A percentile compares a stretch with the other conserved stretches of the same genome.
phyloP scores from a whole-genome alignment of 148 eudicot species.

The Polygonum aviculare region DNA sequence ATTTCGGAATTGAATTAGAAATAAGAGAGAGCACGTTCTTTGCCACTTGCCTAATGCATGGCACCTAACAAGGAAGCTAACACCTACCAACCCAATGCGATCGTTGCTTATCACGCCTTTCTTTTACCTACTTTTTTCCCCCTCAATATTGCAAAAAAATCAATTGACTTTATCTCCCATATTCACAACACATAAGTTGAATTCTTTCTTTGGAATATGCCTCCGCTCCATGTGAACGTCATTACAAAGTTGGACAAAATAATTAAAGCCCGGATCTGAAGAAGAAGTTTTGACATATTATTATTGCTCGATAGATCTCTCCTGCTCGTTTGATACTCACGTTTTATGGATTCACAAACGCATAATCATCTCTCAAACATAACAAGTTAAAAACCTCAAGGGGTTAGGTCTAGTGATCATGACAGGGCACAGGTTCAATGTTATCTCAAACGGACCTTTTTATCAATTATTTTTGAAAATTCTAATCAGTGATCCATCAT shows the following conservation, averaged over 20 bases:
- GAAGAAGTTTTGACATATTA: neutral
- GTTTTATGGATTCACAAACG: too few relatives aligned
- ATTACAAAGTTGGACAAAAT: neutral
- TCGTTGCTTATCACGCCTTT: neutral
- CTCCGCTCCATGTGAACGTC: neutral
- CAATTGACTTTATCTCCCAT: neutral
- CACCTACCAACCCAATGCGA: neutral
- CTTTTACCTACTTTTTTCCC: neutral
- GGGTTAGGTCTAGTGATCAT: too few relatives aligned
- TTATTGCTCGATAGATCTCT: neutral
- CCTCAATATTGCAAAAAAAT: neutral
- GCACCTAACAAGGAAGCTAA: constrained; percentile 3
- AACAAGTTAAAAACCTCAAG: too few relatives aligned
- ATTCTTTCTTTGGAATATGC: neutral
- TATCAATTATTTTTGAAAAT: too few relatives aligned
- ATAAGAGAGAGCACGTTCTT: neutral
- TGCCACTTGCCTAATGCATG: neutral
- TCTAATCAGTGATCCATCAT: too few relatives aligned
- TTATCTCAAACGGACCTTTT: too few relatives aligned
- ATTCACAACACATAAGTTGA: neutral
- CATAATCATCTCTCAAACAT: too few relatives aligned
- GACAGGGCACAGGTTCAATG: too few relatives aligned
- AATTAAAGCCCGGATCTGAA: neutral
- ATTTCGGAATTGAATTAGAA: too few relatives aligned
- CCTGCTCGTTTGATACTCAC: neutral